Evolutionary conservation across 2,329 filamentous ascomycete genomes (phyloP), one percentile per base, ranked within the genome.

Genomic region (Diplodia scrobiculata): DNA sequence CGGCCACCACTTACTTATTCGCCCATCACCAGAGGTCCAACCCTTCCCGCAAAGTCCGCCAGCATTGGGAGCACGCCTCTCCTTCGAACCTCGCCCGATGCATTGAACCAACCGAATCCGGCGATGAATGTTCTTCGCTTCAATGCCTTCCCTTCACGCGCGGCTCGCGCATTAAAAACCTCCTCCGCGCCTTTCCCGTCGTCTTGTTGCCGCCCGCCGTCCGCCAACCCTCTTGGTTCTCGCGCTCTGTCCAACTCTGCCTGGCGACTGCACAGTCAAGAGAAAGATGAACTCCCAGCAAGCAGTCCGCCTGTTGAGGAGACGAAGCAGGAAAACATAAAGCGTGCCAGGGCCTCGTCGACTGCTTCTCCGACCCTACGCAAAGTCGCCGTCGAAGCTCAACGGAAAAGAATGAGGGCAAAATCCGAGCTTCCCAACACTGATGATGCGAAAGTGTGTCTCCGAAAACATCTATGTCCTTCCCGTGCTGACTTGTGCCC

Each of bases 381-480:
- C 65, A 86, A 92, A 67, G 92, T 96, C 13, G 92, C 93, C 36
- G 90, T 92, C 19, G 92, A 95, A 72, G 92, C 93, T 19, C 92
- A 97, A 78, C 81, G 79, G 70, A 68, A 82, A 81, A 71, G 78
- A 81, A 60, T 74, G 72, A 66, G 80, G 81, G 81, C 27, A 76
- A 81, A 60, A 78, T 76, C 29, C 75, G 79, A 38, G 14, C 41
- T 53, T 17, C 45, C 41, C 9, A 54, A 66, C 21, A 14, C 50
- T 2, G 13, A 83, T 80, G 72, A 78, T 78, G 68, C 17, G 63
- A 47, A 47, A 36, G 32, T 55, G 13, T 6, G 38, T 51, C 14
- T n/a, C n/a, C 10, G 14, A 0, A 19, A 13, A 4, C 3, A 2
- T 41, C 2, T 29, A 10, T 32, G 19, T n/a, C 10, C 25, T 51